Conservation (phyloP, 306 rosid genomes). For the Purshia tridentata region DNA sequence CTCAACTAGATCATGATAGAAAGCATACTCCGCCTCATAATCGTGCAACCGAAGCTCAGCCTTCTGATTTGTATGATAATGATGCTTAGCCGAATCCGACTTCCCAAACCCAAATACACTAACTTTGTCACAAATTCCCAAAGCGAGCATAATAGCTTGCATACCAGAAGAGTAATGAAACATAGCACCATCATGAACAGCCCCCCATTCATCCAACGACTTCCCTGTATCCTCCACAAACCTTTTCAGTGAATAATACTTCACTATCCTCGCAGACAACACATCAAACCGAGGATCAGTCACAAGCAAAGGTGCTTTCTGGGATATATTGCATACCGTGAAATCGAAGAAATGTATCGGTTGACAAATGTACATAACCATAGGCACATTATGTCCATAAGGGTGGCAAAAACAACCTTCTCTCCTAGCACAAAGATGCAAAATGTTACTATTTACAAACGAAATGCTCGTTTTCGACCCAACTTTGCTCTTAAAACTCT, state of each 20-base stretch:
- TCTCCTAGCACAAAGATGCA: slow-evolving; percentile 88
- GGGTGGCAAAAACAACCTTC: slow-evolving; percentile 89
- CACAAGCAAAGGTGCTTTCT: slow-evolving; percentile 63
- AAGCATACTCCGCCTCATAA: slow-evolving; percentile 86
- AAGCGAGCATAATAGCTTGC: slow-evolving; percentile 92
- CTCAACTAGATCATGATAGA: slow-evolving; percentile 67
- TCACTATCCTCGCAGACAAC: slow-evolving; percentile 71
- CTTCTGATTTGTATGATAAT: slow-evolving; percentile 92
- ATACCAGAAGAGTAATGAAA: slow-evolving; percentile 96
- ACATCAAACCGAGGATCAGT: slow-evolving; percentile 87
- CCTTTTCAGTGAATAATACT: slow-evolving; percentile 82
- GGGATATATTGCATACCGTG: slow-evolving; percentile 66
- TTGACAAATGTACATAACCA: slow-evolving; percentile 86
- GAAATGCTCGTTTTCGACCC: slow-evolving; percentile 83
- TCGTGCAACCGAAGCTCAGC: slow-evolving; percentile 87
- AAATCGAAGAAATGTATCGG: slow-evolving; percentile 88
- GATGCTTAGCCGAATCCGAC: slow-evolving; percentile 71
- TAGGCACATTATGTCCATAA: slow-evolving; percentile 66
- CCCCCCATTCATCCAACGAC: slow-evolving; percentile 64
- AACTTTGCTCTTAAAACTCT: slow-evolving; percentile 52
- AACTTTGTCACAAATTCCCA: slow-evolving; percentile 87
- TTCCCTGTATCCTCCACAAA: slow-evolving; percentile 73
- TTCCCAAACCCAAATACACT: slow-evolving; percentile 89
- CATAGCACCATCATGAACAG: slow-evolving; percentile 64
- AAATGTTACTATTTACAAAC: slow-evolving; percentile 81